Percentiles rank a stretch among this genome's conserved stretches.
Evolutionary conservation across 2,329 filamentous ascomycete species (phyloP).

Genomic region (Macrophomina tecta): DNA sequence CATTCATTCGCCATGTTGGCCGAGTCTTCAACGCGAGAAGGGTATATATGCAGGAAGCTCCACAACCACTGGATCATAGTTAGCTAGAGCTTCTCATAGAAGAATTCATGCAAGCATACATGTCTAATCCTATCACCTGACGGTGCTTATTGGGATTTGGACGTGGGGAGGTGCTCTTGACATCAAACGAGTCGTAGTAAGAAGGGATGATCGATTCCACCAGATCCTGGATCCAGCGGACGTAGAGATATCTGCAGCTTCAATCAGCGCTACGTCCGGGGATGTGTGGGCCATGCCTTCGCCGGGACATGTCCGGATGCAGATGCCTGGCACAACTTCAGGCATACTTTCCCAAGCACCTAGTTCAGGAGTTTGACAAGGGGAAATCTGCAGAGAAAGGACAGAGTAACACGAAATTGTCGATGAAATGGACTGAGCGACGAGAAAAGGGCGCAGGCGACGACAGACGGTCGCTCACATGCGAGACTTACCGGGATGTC

Average conservation of each 20-base stretch:
- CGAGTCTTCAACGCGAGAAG: constrained; percentile 76
- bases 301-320: background rate
- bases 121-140: constrained; percentile 75
- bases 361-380: background rate
- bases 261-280: background rate
- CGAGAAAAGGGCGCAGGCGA: background rate
- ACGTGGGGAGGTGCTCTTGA: background rate
- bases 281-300: no score
- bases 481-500: constrained; percentile 11
- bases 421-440: background rate
- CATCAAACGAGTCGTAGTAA: constrained; percentile 42
- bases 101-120: constrained; percentile 53
- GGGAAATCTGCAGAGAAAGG: background rate
- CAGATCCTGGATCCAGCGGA: constrained; percentile 84
- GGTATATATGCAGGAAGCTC: constrained; percentile 90
- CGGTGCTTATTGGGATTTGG: constrained; percentile 47
- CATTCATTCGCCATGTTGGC: constrained; percentile 64
- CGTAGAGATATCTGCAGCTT: constrained; percentile 75
- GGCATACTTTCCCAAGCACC: background rate
- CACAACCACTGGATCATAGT: constrained; percentile 68
- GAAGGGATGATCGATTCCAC: constrained; percentile 69
- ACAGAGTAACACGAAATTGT: background rate
- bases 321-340: background rate
- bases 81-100: background rate
- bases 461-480: background rate